Base-by-base conservation (phyloP, 2,329 filamentous ascomycete species). In the Botryotinia narcissicola region DNA sequence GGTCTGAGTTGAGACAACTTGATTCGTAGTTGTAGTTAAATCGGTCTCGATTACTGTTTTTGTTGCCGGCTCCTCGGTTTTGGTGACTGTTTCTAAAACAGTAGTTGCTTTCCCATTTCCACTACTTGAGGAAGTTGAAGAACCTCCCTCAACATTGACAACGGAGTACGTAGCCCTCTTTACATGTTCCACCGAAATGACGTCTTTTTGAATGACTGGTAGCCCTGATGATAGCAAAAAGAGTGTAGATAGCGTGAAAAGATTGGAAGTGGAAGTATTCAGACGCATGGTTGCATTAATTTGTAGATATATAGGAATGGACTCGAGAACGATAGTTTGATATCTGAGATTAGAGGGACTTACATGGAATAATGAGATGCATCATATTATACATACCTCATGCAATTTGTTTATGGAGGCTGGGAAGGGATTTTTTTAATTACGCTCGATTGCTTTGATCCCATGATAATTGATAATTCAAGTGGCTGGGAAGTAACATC, bases 71-170 rank as follows among this genome's bases (percentile, higher is more conserved):
- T 75, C 72, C 62, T 77, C 72, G 4, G 76, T 78, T 62, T 77
- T 66, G 25, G 75, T 73, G 32, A 80, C 73, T 22, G 80, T 81
- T 68, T 78, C 67, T 42, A 79, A 35, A 37, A 78, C 73, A 54
- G 79, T 78, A 48, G 63, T 68, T 0, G 66, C 51, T 57, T 67
- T 35, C 12, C 73, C 74, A 35, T 71, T 68, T 25, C 37, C 74
- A 66, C 32, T 70, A 66, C 70, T 66, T 62, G 70, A 66, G 51
- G 74, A 59, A 42, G 75, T 71, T n/a, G 75, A 71, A 42, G 78
- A 72, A 32, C 79, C 79, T 40, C 81, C 81, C 77, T 81, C 80
- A n/a, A 82, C 80, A 51, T 79, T 73, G 22, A 82, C 80, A 66
- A 82, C 80, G 16, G 81, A 81, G 72, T 82, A 82, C 29, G 76